A percentile compares a stretch with the other conserved stretches of the same genome.
phyloP scores from a whole-genome alignment of 1,284 basidiomycete species.

The Hymenochaete sp. region DNA sequence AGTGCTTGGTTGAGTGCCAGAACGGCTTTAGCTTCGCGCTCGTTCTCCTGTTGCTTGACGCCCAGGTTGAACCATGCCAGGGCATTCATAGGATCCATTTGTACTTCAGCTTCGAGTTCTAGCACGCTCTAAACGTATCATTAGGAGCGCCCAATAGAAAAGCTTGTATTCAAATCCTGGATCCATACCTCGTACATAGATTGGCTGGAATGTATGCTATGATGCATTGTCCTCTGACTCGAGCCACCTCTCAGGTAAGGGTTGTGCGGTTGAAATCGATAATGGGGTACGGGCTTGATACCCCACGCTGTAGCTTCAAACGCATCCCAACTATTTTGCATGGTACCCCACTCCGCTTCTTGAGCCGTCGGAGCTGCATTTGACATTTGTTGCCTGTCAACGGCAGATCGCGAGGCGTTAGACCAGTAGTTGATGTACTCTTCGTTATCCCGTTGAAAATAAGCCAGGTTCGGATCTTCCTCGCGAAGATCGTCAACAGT shows the following conservation, averaged over 20 bases:
- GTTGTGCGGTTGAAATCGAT: slow-evolving; percentile 77
- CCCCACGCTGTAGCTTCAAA: slow-evolving; percentile 65
- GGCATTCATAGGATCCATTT: slow-evolving; percentile 66
- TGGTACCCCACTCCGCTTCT: slow-evolving; percentile 44
- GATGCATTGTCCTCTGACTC: slow-evolving; percentile 42
- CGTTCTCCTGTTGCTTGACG: slow-evolving; percentile 97
- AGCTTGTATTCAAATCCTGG: slow-evolving; percentile 15
- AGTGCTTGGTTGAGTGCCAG: slow-evolving; percentile 78
- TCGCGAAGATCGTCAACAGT: slow-evolving; percentile 24
- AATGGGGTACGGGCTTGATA: slow-evolving; percentile 48
- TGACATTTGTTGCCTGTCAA: neutral
- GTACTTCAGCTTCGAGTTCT: slow-evolving; percentile 86
- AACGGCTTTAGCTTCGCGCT: slow-evolving; percentile 88
- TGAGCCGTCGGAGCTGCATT: slow-evolving; percentile 16
- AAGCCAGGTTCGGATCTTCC: slow-evolving; percentile 54
- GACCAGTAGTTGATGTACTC: slow-evolving; percentile 56
- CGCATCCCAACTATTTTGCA: slow-evolving; percentile 81
- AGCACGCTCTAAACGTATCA: slow-evolving; percentile 58
- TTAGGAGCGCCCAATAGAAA: neutral
- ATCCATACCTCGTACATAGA: slow-evolving; percentile 51
- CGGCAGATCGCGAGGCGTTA: slow-evolving; percentile 19
- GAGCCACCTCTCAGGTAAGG: slow-evolving; percentile 64
- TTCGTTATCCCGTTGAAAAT: slow-evolving; percentile 64
- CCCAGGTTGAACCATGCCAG: slow-evolving; percentile 87
- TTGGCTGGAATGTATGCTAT: slow-evolving; percentile 41